Percentiles rank a stretch among this genome's conserved stretches.
Conservation (phyloP, 192 early-diverging fungal species). For the Backusella macrospora region DNA sequence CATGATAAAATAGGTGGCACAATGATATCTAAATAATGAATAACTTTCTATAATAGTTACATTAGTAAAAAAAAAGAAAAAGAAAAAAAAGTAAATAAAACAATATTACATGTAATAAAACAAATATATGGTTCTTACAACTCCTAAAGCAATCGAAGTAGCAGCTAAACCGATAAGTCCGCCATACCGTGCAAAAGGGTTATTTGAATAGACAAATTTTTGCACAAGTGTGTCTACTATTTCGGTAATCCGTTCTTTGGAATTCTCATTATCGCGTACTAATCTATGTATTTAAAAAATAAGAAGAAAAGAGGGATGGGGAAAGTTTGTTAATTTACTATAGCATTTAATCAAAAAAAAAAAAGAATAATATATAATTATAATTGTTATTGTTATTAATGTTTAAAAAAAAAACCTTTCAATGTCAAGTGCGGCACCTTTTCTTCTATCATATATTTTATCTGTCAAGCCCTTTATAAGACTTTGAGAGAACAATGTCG, state of each 20-base stretch:
- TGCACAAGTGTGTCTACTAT: conserved; percentile 80
- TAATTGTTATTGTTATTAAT: conserved; percentile 21
- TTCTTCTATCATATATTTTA: conserved; percentile 93
- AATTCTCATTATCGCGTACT: conserved; percentile 70
- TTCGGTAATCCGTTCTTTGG: conserved; percentile 59
- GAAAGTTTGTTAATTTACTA: no score
- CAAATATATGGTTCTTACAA: no score
- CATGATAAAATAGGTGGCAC: conserved; percentile 95
- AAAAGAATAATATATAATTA: no score
- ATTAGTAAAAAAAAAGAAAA: conserved; percentile 16
- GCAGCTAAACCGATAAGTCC: conserved; percentile 93
- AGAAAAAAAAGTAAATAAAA: no score
- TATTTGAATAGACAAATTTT: conserved; percentile 88
- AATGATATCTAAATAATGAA: conserved; percentile 72
- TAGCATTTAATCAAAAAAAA: neutral
- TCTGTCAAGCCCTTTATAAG: conserved; percentile 81
- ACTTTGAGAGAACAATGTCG: conserved; percentile 26
- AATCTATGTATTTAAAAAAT: conserved; percentile 56
- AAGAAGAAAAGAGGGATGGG: no score
- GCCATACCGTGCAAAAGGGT: conserved; percentile 87
- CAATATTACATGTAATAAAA: no score
- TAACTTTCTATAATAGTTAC: conserved; percentile 50
- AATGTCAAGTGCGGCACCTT: conserved; percentile 87
- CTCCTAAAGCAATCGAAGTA: conserved; percentile 82
- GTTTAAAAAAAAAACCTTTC: conserved; percentile 78